Conservation (phyloP, 2,329 filamentous ascomycete species). For the Apiospora malaysiana region DNA sequence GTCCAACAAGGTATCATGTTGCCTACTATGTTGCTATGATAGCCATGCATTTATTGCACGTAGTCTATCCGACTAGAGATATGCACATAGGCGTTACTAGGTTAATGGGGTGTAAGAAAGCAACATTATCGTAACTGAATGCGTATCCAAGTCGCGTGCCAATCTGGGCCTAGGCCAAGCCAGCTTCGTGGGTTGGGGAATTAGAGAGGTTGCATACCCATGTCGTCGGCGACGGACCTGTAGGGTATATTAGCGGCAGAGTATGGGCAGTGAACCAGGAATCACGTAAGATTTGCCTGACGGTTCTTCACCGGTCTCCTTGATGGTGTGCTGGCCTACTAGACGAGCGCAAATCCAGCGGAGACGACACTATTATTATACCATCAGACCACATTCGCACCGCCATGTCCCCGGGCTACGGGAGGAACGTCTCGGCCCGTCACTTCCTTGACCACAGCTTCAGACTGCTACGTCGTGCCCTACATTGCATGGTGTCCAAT, state of each 20-base stretch:
- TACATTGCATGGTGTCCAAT: not conserved
- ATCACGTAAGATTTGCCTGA: slow-evolving; percentile 15
- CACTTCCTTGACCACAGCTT: slow-evolving; percentile 4
- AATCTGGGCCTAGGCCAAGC: not conserved
- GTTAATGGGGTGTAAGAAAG: not conserved
- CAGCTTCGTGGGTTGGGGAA: not conserved
- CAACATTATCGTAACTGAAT: not conserved
- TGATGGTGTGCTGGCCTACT: not conserved
- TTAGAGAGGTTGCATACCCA: slow-evolving; percentile 16
- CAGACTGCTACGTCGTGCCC: not conserved
- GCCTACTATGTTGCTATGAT: not conserved
- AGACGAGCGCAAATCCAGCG: slow-evolving; percentile 3
- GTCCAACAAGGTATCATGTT: not conserved
- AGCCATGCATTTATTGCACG: not conserved
- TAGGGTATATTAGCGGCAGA: slow-evolving; percentile 8
- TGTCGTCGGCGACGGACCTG: slow-evolving; percentile 2
- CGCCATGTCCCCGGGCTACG: not conserved
- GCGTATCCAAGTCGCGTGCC: not conserved
- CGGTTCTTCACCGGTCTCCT: slow-evolving; percentile 2
- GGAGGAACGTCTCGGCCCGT: slow-evolving; percentile 2
- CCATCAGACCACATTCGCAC: not conserved
- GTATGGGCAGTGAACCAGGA: slow-evolving; percentile 1
- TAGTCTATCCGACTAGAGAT: not conserved
- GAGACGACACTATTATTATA: not conserved
- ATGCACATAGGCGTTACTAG: slow-evolving; percentile 1